Evolutionary conservation across 345 rosid species (phyloP).

Genomic region (Eucalyptus globulus): DNA sequence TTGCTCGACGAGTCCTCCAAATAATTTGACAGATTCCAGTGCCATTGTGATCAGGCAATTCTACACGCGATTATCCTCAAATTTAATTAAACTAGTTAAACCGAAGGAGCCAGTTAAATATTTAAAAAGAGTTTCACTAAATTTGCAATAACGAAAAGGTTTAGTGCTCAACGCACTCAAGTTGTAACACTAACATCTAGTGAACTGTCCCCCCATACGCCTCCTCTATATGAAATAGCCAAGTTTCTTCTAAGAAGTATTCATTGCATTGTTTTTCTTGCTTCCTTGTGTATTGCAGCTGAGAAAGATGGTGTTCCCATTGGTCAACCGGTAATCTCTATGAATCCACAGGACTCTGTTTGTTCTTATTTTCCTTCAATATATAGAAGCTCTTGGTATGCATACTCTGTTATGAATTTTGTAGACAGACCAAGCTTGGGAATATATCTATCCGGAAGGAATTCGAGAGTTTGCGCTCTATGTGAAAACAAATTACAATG

Average conservation of each 20-base stretch:
- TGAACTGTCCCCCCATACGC: not conserved
- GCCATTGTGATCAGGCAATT: not conserved
- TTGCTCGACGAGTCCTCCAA: not conserved
- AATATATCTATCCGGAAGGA: slow-evolving; percentile 33
- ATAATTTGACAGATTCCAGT: not conserved
- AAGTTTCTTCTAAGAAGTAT: not conserved
- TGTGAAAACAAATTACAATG: slow-evolving; percentile 19
- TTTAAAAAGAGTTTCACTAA: not conserved
- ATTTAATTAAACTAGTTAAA: not conserved
- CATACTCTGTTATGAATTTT: not conserved
- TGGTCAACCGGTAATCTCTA: slow-evolving; percentile 1
- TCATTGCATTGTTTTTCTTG: not conserved
- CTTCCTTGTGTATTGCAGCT: not conserved
- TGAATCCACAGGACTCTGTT: not conserved
- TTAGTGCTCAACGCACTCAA: not conserved
- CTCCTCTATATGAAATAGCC: not conserved
- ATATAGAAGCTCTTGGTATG: not conserved
- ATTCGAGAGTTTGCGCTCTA: slow-evolving; percentile 18
- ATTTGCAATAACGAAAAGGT: not conserved
- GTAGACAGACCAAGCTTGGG: slow-evolving; percentile 24
- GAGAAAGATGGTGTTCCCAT: not conserved
- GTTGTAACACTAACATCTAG: not conserved
- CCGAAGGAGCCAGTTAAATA: not conserved
- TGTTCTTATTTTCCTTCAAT: not conserved
- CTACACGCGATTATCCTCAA: not conserved